Percentiles rank a stretch among this genome's conserved stretches.
Evolutionary conservation across 768 basidiomycete genomes (phyloP).

Genomic region (Boletus tomentosulus): DNA sequence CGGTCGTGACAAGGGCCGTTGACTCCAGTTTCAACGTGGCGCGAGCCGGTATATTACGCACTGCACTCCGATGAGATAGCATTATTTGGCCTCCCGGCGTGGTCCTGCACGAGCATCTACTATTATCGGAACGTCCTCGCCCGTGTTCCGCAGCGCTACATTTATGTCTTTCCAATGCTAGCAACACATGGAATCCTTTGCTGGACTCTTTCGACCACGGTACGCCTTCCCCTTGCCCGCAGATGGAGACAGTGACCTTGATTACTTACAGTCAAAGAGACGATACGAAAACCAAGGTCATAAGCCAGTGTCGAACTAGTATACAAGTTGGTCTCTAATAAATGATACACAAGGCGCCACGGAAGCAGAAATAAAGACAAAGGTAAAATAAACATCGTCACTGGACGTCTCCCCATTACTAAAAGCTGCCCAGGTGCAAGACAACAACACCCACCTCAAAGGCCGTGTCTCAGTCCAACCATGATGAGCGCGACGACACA

Average conservation of each 20-base stretch:
- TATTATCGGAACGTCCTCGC: too few species aligned
- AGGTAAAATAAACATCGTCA: neutral
- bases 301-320: slow-evolving; percentile 1
- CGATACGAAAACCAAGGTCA: neutral
- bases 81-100: neutral
- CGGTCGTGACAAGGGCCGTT: neutral
- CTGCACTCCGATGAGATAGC: neutral
- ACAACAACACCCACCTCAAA: neutral
- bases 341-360: slow-evolving; percentile 1
- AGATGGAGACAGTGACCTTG: neutral
- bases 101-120: neutral
- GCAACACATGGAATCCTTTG: too few species aligned
- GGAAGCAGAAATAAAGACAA: neutral
- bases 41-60: neutral
- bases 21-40: neutral
- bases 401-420: neutral
- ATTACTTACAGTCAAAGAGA: neutral
- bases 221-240: neutral
- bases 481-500: slow-evolving; percentile 51
- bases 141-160: too few species aligned
- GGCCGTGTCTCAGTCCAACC: slow-evolving; percentile 1
- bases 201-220: too few species aligned
- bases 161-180: too few species aligned
- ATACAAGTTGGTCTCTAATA: slow-evolving; percentile 2
- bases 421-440: neutral